Percentiles rank a stretch among this genome's conserved stretches.
Evolutionary conservation across 2,329 filamentous ascomycete species (phyloP).

Genomic region (Neonectria hederae): DNA sequence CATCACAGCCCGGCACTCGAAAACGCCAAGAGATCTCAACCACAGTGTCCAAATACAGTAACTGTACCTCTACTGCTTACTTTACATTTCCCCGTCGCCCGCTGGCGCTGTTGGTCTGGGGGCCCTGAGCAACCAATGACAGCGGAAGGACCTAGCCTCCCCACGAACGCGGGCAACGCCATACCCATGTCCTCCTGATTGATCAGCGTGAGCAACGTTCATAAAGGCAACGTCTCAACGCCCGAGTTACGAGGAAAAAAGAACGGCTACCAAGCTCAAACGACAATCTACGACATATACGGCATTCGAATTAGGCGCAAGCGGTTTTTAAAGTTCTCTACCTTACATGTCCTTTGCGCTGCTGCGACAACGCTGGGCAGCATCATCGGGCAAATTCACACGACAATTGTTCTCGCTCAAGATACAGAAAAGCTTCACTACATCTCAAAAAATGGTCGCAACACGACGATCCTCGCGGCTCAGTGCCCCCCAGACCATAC

Average conservation of each 20-base stretch:
- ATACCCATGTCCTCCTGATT: neutral
- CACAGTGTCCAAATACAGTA: neutral
- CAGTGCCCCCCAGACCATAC: constrained; percentile 39
- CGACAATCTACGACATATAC: neutral
- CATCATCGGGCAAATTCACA: constrained; percentile 24
- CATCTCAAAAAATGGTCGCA: constrained; percentile 42
- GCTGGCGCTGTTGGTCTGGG: neutral
- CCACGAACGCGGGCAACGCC: constrained; percentile 6
- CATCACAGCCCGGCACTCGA: neutral
- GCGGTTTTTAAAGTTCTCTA: neutral
- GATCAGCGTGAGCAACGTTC: constrained; percentile 11
- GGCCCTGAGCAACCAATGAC: constrained; percentile 6
- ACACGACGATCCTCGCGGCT: constrained; percentile 55
- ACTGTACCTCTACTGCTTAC: constrained; percentile 8
- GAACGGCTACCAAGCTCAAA: neutral
- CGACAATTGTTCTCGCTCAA: neutral
- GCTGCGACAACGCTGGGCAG: constrained; percentile 11
- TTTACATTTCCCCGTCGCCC: neutral
- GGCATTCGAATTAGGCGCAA: neutral
- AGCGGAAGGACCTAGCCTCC: constrained; percentile 17
- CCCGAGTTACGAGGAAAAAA: neutral
- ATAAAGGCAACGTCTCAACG: neutral
- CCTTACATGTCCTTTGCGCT: constrained; percentile 27
- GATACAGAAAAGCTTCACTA: constrained; percentile 19
- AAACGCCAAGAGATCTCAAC: constrained; percentile 7